Conservation (phyloP, 108 stramenopile species). For the Fistulifera pelliculosa region DNA sequence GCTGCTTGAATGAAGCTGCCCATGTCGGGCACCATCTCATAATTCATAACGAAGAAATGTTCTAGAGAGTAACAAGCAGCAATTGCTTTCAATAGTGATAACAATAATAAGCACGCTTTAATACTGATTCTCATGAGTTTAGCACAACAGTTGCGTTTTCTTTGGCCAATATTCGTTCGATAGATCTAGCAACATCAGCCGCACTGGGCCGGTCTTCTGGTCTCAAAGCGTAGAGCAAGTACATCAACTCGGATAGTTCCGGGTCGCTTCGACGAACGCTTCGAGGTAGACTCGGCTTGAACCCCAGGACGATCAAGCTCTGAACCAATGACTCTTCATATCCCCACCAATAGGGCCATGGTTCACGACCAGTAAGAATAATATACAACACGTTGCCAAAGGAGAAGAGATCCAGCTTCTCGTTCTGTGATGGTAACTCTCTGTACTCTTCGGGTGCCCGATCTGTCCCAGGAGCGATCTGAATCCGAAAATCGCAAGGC, state of each 20-base stretch:
- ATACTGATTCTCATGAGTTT: no score
- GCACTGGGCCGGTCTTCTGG: conserved; percentile 10
- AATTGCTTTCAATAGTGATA: no score
- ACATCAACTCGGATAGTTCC: conserved; percentile 3
- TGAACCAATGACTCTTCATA: neutral
- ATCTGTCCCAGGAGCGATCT: conserved; percentile 47
- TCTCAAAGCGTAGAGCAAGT: conserved; percentile 9
- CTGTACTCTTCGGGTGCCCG: conserved; percentile 67
- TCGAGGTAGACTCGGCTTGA: conserved; percentile 7
- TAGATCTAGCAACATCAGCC: neutral
- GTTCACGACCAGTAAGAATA: conserved; percentile 27
- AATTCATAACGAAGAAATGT: no score
- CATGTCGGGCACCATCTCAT: no score
- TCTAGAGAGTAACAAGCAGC: no score
- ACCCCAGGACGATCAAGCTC: neutral
- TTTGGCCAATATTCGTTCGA: neutral
- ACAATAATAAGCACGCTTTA: no score
- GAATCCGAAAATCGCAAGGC: conserved; percentile 50
- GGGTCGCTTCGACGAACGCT: neutral
- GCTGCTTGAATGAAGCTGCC: no score
- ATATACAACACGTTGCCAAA: conserved; percentile 70
- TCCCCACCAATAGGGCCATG: conserved; percentile 5
- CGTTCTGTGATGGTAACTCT: conserved; percentile 22
- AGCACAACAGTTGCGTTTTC: no score
- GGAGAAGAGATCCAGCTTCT: conserved; percentile 68